Base-by-base conservation (phyloP, 2,329 filamentous ascomycete genomes). In the Colletotrichum trifolii region DNA sequence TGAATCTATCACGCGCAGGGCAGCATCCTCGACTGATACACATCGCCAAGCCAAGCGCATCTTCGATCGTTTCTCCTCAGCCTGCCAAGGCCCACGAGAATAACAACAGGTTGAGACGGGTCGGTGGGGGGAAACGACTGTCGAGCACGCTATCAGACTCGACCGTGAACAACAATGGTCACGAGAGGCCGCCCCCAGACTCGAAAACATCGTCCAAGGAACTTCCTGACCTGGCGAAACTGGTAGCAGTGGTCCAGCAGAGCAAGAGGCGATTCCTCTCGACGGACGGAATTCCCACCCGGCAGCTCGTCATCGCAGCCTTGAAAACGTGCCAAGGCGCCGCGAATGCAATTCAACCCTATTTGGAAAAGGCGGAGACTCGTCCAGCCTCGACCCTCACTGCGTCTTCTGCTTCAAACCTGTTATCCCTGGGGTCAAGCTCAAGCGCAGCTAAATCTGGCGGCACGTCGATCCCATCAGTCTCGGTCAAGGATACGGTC, bases 381-480 rank as follows among this genome's bases (percentile, higher is more conserved):
- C 75, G 81, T 66, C 73, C 76, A 50, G 82, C 85, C 8, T 87
- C 86, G 40, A 83, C 82, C 34, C 77, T 90, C 48, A 73, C 54
- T 11, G 57, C 67, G 42, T 74, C 75, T 15, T 72, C 74, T 13
- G 73, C 76, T 48, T 76, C 75, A 17, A 73, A 73, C 33, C 71
- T 79, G 2, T 70, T 79, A 35, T 76, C 73, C 5, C 66, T 79
- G 39, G 77, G 78, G 55, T 69, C 64, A 15, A 60, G 68, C 60
- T 69, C 61, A 17, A 58, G 65, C 60, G 54, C 17, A 66, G n/a
- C 64, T 69, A 63, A 56, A 50, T 54, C 42, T 59, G 49, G 59
- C 54, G 55, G 58, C 57, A 38, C 50, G 56, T 56, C 66, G 54
- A 68, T 67, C 43, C 59, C 50, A 39, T 67, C 66, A 39, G 57